Conservation (phyloP, 2,329 filamentous ascomycete genomes). For the Onygenales sp. region DNA sequence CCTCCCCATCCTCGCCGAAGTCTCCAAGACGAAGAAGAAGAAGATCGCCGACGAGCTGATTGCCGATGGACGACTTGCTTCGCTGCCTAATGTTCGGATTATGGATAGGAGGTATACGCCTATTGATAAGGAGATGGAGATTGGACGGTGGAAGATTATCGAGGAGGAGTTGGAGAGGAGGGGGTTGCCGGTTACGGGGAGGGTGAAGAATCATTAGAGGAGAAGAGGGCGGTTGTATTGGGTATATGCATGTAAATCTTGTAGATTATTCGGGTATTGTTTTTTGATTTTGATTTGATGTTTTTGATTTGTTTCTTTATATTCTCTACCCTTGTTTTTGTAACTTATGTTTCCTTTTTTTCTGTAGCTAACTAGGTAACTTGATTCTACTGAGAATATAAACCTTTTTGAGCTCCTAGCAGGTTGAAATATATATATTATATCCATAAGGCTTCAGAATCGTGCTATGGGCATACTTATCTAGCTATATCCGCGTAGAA, state of each 20-base stretch:
- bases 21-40: constrained; percentile 31
- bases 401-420: too few relatives aligned
- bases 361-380: background rate
- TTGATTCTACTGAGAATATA: too few relatives aligned
- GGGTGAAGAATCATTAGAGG: background rate
- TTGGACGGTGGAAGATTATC: constrained; percentile 74
- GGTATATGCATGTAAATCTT: background rate
- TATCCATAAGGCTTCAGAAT: too few relatives aligned
- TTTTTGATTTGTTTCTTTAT: background rate
- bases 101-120: constrained; percentile 55
- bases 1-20: constrained; percentile 39
- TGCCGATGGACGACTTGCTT: constrained; percentile 36
- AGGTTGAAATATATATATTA: too few relatives aligned
- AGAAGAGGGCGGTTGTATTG: too few relatives aligned
- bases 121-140: constrained; percentile 59
- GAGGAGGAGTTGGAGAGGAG: constrained; percentile 57
- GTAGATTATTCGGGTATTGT: background rate
- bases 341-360: background rate
- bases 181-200: constrained; percentile 44
- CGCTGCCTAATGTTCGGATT: constrained; percentile 62
- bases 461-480: too few relatives aligned
- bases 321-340: background rate
- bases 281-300: background rate
- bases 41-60: constrained; percentile 55
- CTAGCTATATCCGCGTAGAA: too few relatives aligned